Percentiles rank a stretch among this genome's conserved stretches.
phyloP scores from a whole-genome alignment of 306 rosid species.

The Boehmeria nivea region DNA sequence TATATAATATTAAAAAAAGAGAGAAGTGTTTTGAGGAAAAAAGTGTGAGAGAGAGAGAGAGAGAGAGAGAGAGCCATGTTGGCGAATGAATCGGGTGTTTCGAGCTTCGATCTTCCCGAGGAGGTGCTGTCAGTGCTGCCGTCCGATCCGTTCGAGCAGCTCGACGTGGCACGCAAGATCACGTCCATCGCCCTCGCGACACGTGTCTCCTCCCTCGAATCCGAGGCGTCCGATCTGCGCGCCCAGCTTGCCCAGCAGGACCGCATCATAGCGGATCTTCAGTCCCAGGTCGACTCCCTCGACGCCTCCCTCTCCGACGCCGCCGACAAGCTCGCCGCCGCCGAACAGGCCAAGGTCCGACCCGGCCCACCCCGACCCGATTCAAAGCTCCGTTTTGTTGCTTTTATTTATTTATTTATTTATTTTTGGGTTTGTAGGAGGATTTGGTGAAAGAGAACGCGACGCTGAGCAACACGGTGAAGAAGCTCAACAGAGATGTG shows the following conservation, averaged over 20 bases:
- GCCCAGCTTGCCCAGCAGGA: slow-evolving; percentile 55
- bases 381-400: background rate
- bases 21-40: background rate
- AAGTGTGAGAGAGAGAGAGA: background rate
- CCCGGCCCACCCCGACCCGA: background rate
- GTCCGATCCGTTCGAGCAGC: slow-evolving; percentile 85
- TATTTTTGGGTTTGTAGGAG: slow-evolving; percentile 36
- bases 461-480: slow-evolving; percentile 53
- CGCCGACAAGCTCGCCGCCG: slow-evolving; percentile 49
- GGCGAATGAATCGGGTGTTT: slow-evolving; percentile 44
- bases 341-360: slow-evolving; percentile 55
- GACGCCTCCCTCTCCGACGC: slow-evolving; percentile 48
- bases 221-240: slow-evolving; percentile 45
- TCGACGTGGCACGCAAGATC: slow-evolving; percentile 93
- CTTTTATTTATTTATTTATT: background rate
- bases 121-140: slow-evolving; percentile 60
- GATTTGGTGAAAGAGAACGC: slow-evolving; percentile 57
- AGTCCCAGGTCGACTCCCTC: slow-evolving; percentile 48
- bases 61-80: slow-evolving; percentile 31
- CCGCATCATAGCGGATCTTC: slow-evolving; percentile 48
- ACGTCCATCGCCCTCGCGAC: slow-evolving; percentile 76
- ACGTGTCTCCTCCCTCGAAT: slow-evolving; percentile 62
- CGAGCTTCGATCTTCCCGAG: slow-evolving; percentile 59
- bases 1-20: background rate
- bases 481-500: slow-evolving; percentile 84